Conservation (phyloP, 306 rosid genomes). For the Dicorynia guianensis region DNA sequence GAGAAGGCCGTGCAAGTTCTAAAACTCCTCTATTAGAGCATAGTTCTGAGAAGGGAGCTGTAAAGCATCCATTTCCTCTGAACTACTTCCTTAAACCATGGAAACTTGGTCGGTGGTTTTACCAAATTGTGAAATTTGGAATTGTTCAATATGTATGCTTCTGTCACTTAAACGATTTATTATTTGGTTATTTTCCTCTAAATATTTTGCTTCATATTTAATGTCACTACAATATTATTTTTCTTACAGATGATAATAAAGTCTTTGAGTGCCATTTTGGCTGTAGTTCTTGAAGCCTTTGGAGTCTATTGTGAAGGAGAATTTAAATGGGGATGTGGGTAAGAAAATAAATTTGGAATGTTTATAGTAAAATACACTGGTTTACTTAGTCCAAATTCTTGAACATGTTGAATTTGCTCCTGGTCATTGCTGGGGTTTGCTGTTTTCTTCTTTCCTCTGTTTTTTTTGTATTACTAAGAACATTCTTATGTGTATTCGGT, state of each 20-base stretch:
- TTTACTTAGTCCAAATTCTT: constrained; percentile 28
- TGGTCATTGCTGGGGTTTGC: neutral
- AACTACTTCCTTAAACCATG: constrained; percentile 84
- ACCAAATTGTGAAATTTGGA: constrained; percentile 92
- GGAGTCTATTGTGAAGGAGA: constrained; percentile 95
- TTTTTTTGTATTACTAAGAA: neutral
- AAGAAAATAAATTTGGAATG: constrained; percentile 46
- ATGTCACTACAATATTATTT: constrained; percentile 37
- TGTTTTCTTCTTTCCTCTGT: constrained; percentile 8
- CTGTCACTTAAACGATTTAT: constrained; percentile 29
- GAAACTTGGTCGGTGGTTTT: constrained; percentile 86
- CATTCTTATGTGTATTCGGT: neutral
- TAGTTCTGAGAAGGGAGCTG: constrained; percentile 62
- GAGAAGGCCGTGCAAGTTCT: constrained; percentile 71
- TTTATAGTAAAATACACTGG: neutral
- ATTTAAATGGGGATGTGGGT: constrained; percentile 92
- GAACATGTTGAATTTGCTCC: constrained; percentile 4
- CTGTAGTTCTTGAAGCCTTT: constrained; percentile 91
- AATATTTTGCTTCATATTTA: constrained; percentile 32
- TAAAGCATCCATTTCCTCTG: constrained; percentile 90
- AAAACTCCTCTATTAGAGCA: constrained; percentile 77
- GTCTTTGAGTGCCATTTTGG: constrained; percentile 77
- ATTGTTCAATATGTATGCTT: constrained; percentile 97
- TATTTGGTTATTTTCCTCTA: constrained; percentile 20
- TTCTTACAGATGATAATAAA: constrained; percentile 88